Conservation (phyloP, 169 alveolate genomes). For the Cytauxzoon felis region DNA sequence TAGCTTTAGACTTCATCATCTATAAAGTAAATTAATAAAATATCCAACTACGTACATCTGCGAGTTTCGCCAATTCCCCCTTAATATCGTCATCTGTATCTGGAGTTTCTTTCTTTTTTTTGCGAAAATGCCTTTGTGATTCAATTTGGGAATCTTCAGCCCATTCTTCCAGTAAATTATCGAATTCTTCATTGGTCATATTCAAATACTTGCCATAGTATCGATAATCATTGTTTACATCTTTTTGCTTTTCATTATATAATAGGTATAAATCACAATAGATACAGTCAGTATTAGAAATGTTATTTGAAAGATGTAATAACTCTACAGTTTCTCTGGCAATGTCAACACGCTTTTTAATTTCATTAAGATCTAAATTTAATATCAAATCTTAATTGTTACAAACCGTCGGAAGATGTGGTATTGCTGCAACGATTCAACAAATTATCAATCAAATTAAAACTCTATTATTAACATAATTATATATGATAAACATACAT, state of each 20-base stretch:
- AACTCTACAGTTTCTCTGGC: constrained; percentile 57
- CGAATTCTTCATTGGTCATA: constrained; percentile 58
- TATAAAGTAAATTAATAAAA: not conserved
- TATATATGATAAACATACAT: not conserved
- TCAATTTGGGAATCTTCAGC: constrained; percentile 56
- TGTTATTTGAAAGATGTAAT: not conserved
- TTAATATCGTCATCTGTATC: constrained; percentile 40
- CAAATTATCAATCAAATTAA: constrained; percentile 47
- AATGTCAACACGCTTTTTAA: constrained; percentile 27
- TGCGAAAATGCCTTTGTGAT: not conserved
- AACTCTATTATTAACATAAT: constrained; percentile 5
- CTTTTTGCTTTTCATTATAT: not conserved
- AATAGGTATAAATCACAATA: constrained; percentile 24
- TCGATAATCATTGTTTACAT: not conserved
- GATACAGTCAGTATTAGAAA: not conserved
- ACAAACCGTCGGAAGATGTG: constrained; percentile 34
- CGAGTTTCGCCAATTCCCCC: constrained; percentile 56
- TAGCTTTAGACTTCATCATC: constrained; percentile 62
- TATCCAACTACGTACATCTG: constrained; percentile 30
- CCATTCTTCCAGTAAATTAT: constrained; percentile 54
- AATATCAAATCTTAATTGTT: not conserved
- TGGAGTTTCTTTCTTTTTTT: not conserved
- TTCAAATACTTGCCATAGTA: constrained; percentile 19
- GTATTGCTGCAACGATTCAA: constrained; percentile 26
- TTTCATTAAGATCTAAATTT: not conserved